Conservation (phyloP, 768 basidiomycete genomes). For the Boletus tomentosulus region DNA sequence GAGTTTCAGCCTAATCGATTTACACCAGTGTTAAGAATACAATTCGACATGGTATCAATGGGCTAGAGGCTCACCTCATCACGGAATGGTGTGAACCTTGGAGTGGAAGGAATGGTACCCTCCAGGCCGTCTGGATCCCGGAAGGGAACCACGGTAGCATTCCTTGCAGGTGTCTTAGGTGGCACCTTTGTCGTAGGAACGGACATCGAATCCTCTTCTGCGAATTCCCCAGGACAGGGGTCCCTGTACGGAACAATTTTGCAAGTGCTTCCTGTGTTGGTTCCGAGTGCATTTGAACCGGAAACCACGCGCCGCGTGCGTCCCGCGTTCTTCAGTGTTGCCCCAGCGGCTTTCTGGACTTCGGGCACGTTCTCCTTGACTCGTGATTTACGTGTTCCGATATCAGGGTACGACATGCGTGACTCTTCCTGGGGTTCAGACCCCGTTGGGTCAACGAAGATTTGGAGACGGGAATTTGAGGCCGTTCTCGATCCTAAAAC, state of each 20-base stretch:
- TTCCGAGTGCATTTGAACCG: conserved; percentile 17
- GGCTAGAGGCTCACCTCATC: conserved; percentile 53
- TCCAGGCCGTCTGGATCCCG: conserved; percentile 31
- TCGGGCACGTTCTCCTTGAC: conserved; percentile 77
- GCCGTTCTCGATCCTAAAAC: conserved; percentile 33
- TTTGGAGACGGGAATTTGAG: conserved; percentile 57
- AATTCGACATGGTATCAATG: conserved; percentile 1
- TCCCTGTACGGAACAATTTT: conserved; percentile 67
- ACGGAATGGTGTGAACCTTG: conserved; percentile 66
- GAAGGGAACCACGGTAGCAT: conserved; percentile 36
- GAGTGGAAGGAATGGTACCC: conserved; percentile 39
- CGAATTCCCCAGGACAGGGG: conserved; percentile 41
- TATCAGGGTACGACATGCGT: conserved; percentile 57
- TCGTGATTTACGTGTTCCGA: conserved; percentile 73
- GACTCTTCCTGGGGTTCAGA: conserved; percentile 43
- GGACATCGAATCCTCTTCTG: conserved; percentile 26
- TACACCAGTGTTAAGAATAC: conserved; percentile 7
- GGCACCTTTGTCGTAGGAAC: conserved; percentile 30
- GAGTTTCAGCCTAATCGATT: conserved; percentile 18
- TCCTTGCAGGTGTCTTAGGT: conserved; percentile 34
- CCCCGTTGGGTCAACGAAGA: conserved; percentile 72
- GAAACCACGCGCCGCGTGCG: conserved; percentile 50
- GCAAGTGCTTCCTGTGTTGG: conserved; percentile 35
- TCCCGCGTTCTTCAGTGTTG: conserved; percentile 62
- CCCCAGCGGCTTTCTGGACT: conserved; percentile 62